Evolutionary conservation across 768 basidiomycete species (phyloP).

Genomic region (Sutorius australiensis): DNA sequence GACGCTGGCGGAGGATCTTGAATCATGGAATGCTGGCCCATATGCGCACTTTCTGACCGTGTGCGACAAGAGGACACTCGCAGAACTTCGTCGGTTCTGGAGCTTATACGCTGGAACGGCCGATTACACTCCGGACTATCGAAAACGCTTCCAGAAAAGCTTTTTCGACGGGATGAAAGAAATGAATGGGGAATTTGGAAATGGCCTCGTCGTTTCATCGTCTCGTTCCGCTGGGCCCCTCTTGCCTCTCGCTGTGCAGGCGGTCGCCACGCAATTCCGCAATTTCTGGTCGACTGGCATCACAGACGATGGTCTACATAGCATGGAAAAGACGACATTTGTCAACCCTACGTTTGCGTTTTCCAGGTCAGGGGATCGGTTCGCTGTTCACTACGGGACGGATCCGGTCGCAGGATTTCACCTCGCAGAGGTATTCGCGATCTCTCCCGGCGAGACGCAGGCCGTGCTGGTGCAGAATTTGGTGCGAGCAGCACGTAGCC

Average conservation of each 20-base stretch:
- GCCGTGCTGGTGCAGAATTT: constrained; percentile 15
- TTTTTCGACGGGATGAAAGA: constrained; percentile 23
- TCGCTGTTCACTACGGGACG: constrained; percentile 28
- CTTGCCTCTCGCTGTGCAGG: constrained; percentile 4
- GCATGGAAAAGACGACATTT: constrained; percentile 8
- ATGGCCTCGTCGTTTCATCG: constrained; percentile 3
- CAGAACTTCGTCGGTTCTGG: constrained; percentile 23
- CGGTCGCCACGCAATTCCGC: constrained; percentile 19
- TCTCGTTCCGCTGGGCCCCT: constrained; percentile 30
- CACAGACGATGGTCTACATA: constrained; percentile 24
- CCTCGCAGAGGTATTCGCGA: constrained; percentile 26
- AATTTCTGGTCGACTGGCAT: constrained; percentile 25
- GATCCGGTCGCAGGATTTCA: constrained; percentile 32
- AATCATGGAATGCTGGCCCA: constrained; percentile 26
- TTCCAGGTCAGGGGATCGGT: constrained; percentile 20
- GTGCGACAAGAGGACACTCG: constrained; percentile 25
- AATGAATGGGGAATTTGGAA: not conserved
- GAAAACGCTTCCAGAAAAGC: constrained; percentile 12
- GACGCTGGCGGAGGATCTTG: constrained; percentile 11
- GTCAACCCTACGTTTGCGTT: constrained; percentile 32
- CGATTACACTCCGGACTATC: constrained; percentile 8
- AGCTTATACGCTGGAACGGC: constrained; percentile 12
- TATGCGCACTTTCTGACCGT: constrained; percentile 24
- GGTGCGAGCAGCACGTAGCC: constrained; percentile 16
- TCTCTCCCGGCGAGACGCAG: not conserved